phyloP scores from a whole-genome alignment of 2,329 filamentous ascomycete species.

The Cercospora sp. region DNA sequence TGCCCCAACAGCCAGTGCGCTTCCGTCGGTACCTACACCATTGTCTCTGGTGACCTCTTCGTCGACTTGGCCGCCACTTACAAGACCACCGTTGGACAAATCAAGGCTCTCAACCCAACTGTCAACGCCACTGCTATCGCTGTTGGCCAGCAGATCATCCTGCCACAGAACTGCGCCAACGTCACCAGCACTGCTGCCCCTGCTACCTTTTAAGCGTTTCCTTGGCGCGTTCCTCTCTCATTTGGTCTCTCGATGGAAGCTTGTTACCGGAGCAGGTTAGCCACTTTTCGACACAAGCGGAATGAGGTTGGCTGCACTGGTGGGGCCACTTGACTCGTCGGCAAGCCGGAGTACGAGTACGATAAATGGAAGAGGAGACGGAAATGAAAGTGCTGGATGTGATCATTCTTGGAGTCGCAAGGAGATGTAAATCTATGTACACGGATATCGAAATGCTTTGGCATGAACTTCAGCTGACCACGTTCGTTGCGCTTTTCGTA shows the following conservation, averaged over 20 bases:
- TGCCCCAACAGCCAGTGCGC: constrained; percentile 28
- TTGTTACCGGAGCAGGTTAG: background rate
- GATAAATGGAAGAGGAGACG: background rate
- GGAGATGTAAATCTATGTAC: background rate
- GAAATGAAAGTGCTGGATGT: background rate
- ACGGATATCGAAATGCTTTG: background rate
- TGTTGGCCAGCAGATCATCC: constrained; percentile 21
- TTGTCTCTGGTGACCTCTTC: constrained; percentile 30
- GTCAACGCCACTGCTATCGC: constrained; percentile 24
- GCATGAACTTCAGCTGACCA: background rate
- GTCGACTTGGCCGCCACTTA: constrained; percentile 28
- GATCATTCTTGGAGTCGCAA: background rate
- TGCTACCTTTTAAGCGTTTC: background rate
- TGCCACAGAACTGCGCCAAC: constrained; percentile 18
- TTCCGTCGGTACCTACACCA: constrained; percentile 27
- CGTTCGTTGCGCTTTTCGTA: background rate
- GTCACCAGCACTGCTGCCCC: background rate
- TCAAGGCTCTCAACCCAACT: constrained; percentile 29
- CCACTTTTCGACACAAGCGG: background rate
- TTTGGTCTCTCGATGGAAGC: too few relatives aligned
- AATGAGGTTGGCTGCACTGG: background rate
- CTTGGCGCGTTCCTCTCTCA: background rate
- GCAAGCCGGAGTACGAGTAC: background rate
- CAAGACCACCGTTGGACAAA: constrained; percentile 28
- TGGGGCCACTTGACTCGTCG: background rate